A percentile compares a stretch with the other conserved stretches of the same genome.
Conservation (phyloP, 2,329 filamentous ascomycete species). For the Aspergillus fumigatiaffinis region DNA sequence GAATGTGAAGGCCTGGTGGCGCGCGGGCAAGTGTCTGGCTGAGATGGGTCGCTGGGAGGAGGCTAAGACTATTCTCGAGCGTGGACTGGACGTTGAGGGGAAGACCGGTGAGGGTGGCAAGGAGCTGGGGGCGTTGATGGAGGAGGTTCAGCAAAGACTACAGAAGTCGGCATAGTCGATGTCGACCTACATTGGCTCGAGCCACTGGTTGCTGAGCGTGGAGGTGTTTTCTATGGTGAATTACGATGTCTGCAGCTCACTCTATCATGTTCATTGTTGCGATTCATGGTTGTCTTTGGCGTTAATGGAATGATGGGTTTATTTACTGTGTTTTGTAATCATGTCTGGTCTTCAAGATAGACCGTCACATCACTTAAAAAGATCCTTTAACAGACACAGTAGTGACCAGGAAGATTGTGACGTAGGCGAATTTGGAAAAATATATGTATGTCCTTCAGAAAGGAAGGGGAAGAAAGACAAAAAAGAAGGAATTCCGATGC, state of each 20-base stretch:
- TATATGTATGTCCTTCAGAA: too few species aligned
- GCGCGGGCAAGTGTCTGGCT: constrained; percentile 74
- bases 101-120: constrained; percentile 47
- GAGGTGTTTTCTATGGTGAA: background rate
- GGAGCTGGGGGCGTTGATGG: constrained; percentile 57
- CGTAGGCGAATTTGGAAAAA: too few species aligned
- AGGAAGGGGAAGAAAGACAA: background rate
- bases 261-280: background rate
- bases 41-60: constrained; percentile 90
- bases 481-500: constrained; percentile 12
- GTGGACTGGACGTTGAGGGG: constrained; percentile 78
- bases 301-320: background rate
- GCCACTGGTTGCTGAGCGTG: background rate
- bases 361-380: background rate
- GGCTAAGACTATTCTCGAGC: constrained; percentile 72
- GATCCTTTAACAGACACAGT: background rate
- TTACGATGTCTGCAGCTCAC: background rate
- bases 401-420: background rate
- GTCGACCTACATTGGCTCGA: background rate
- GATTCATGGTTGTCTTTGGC: background rate
- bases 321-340: background rate
- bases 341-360: background rate
- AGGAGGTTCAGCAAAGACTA: constrained; percentile 61
- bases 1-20: constrained; percentile 94
- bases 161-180: constrained; percentile 32